phyloP scores from a whole-genome alignment of 2,329 filamentous ascomycete genomes.

The Sclerotinia nivalis region DNA sequence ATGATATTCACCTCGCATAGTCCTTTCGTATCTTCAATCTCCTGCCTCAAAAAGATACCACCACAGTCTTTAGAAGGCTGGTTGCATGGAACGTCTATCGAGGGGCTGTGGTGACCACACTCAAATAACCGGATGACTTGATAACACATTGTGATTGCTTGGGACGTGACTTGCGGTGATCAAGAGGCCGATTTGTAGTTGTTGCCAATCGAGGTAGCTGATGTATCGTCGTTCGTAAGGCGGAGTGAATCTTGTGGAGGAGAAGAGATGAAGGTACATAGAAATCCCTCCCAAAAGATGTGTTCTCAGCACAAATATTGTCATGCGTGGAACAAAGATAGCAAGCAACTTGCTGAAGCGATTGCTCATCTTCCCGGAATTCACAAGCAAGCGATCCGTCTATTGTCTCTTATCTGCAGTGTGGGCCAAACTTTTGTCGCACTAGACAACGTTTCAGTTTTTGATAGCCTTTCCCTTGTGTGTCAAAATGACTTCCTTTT shows the following conservation, averaged over 20 bases:
- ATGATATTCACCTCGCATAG: conserved; percentile 27
- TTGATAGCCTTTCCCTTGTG: conserved; percentile 48
- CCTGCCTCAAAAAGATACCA: conserved; percentile 35
- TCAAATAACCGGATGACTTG: conserved; percentile 37
- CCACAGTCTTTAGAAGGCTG: conserved; percentile 30
- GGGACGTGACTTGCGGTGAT: neutral
- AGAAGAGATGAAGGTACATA: neutral
- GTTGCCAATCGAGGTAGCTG: neutral
- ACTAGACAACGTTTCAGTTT: conserved; percentile 22
- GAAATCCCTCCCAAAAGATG: neutral
- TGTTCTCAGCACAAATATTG: conserved; percentile 11
- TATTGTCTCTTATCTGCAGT: neutral
- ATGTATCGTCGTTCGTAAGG: neutral
- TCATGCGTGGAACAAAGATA: conserved; percentile 8
- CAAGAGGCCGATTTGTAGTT: neutral
- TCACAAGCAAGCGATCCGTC: conserved; percentile 3
- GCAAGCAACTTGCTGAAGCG: conserved; percentile 14
- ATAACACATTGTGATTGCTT: conserved; percentile 34
- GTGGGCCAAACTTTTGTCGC: neutral
- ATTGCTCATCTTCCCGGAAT: conserved; percentile 8
- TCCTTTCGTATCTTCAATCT: conserved; percentile 31
- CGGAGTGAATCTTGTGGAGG: neutral
- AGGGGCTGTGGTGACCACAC: conserved; percentile 34
- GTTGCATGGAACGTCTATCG: conserved; percentile 30
- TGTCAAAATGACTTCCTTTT: conserved; percentile 51